Conservation (phyloP, 2,329 filamentous ascomycete genomes). For the Leptographium wingfieldii region DNA sequence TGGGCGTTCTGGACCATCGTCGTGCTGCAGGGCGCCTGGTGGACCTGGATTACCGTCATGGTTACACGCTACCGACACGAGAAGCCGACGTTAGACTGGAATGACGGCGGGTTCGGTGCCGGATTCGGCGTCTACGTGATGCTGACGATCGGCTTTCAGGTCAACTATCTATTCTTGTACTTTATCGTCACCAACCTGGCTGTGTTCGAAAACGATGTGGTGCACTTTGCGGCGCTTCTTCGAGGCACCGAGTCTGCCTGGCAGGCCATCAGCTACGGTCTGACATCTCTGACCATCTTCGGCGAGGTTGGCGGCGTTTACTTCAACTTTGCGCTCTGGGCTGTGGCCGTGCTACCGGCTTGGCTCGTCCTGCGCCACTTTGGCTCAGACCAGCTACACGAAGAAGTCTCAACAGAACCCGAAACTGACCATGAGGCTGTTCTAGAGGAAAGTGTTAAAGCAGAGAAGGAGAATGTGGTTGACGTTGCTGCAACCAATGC, state of each 20-base stretch:
- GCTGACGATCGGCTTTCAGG: constrained; percentile 53
- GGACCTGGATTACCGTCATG: constrained; percentile 57
- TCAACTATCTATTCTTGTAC: constrained; percentile 66
- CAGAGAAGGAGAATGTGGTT: neutral
- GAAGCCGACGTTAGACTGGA: constrained; percentile 54
- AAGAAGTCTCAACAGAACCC: neutral
- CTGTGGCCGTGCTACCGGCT: constrained; percentile 46
- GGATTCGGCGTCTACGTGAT: constrained; percentile 58
- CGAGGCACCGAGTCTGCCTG: constrained; percentile 60
- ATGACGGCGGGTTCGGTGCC: constrained; percentile 46
- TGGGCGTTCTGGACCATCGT: constrained; percentile 41
- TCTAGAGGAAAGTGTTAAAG: neutral
- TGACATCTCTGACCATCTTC: constrained; percentile 49
- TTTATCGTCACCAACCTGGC: constrained; percentile 59
- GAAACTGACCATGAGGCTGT: neutral
- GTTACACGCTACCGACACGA: constrained; percentile 46
- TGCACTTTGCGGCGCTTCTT: constrained; percentile 55
- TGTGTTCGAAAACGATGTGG: constrained; percentile 46
- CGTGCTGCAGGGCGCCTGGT: constrained; percentile 53
- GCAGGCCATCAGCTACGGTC: constrained; percentile 60
- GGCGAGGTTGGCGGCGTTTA: constrained; percentile 55
- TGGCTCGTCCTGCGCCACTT: constrained; percentile 53
- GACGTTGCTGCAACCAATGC: neutral
- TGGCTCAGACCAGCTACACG: constrained; percentile 19
- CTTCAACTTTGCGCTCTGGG: constrained; percentile 60